phyloP scores from a whole-genome alignment of 768 basidiomycete genomes.

The Termitomyces eurrhizus region DNA sequence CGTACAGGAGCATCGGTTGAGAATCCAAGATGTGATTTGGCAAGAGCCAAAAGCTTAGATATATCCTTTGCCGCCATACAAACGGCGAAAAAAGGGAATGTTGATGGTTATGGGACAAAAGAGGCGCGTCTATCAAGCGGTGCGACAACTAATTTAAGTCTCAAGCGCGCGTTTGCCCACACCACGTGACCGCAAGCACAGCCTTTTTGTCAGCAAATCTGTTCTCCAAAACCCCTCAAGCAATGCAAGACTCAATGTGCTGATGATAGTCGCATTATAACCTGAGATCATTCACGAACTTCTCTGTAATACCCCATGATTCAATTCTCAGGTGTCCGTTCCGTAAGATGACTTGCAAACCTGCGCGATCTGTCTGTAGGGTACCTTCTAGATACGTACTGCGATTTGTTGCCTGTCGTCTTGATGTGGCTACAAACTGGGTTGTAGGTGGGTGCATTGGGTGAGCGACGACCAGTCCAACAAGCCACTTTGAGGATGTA shows the following conservation, averaged over 20 bases:
- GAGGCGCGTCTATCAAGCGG: background rate
- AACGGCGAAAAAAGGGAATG: background rate
- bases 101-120: background rate
- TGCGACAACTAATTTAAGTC: conserved; percentile 8
- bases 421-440: conserved; percentile 27
- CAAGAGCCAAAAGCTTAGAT: conserved; percentile 1
- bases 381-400: conserved; percentile 20
- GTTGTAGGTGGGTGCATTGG: conserved; percentile 23
- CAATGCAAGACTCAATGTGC: background rate
- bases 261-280: background rate
- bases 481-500: conserved; percentile 14
- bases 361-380: conserved; percentile 6
- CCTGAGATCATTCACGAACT: conserved; percentile 6
- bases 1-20: conserved; percentile 7
- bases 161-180: background rate
- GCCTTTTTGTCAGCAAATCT: background rate
- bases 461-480: conserved; percentile 16
- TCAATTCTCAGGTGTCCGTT: conserved; percentile 9
- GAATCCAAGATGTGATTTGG: conserved; percentile 14
- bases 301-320: conserved; percentile 12
- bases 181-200: background rate
- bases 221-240: too few relatives aligned
- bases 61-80: conserved; percentile 7
- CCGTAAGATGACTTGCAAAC: background rate
- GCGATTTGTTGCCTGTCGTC: conserved; percentile 18